phyloP scores from a whole-genome alignment of 352 stramenopile species.

The Globisporangium rhizosaccharum region DNA sequence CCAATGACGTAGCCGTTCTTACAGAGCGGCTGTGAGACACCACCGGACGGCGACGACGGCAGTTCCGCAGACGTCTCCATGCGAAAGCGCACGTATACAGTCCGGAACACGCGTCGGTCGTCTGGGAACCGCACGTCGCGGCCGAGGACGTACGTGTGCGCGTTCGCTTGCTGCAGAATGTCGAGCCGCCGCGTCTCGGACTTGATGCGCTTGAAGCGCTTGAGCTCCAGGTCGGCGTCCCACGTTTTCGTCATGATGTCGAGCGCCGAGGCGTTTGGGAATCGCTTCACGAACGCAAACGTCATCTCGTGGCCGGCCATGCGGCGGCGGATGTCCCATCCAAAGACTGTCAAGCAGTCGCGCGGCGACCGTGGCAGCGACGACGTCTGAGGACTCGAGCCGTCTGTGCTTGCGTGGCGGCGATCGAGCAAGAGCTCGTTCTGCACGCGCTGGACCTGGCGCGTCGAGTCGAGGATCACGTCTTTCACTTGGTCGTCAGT shows the following conservation, averaged over 20 bases:
- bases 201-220: constrained; percentile 36
- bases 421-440: constrained; percentile 24
- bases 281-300: constrained; percentile 35
- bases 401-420: background rate
- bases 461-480: constrained; percentile 33
- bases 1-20: constrained; percentile 36
- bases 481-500: constrained; percentile 27
- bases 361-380: constrained; percentile 4
- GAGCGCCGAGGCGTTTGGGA: constrained; percentile 27
- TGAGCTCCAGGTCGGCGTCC: constrained; percentile 29
- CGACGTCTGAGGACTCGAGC: no score
- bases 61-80: constrained; percentile 26
- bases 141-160: constrained; percentile 35
- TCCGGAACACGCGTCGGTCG: constrained; percentile 35
- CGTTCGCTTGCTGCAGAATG: constrained; percentile 34
- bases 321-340: constrained; percentile 32
- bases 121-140: constrained; percentile 38
- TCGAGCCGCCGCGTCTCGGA: constrained; percentile 43
- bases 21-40: constrained; percentile 18
- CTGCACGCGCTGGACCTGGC: constrained; percentile 27
- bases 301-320: constrained; percentile 27
- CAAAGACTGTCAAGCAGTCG: constrained; percentile 29
- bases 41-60: constrained; percentile 12
- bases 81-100: constrained; percentile 37
- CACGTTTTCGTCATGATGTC: constrained; percentile 34